These are phyloP conservation scores for Umbelopsis sp. DNA, from an alignment of 192 early-diverging fungal species.

Conservation along the genomic window DNA sequence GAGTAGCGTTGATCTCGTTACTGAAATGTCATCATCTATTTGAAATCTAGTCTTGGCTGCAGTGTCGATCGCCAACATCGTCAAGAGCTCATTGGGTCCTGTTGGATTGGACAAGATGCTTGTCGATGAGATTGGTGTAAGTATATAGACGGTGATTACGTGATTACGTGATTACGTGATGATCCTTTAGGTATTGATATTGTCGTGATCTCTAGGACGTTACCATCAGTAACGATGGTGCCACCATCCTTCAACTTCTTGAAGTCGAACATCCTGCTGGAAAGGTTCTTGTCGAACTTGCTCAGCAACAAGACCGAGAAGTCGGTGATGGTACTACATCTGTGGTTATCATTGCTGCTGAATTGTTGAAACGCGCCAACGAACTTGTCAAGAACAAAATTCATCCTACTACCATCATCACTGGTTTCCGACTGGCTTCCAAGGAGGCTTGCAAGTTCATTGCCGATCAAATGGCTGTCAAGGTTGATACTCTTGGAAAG, in stretches of 20 bases:
- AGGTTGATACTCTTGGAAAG: constrained; percentile 91
- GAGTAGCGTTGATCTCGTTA: constrained; percentile 15
- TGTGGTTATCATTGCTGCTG: constrained; percentile 98
- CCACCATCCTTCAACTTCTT: constrained; percentile 94
- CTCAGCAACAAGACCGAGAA: constrained; percentile 99
- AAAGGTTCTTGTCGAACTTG: constrained; percentile 95
- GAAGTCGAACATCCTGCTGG: constrained; percentile 99
- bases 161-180: too few species aligned
- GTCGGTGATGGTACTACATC: constrained; percentile 99
- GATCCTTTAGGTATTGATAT: neutral
- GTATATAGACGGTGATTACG: constrained; percentile 22
- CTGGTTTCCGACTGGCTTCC: constrained; percentile 94
- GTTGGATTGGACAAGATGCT: constrained; percentile 99
- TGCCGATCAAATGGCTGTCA: constrained; percentile 93
- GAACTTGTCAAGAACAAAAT: constrained; percentile 99
- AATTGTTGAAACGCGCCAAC: constrained; percentile 93
- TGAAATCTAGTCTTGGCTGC: constrained; percentile 85
- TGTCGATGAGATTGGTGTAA: constrained; percentile 98
- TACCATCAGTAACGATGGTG: constrained; percentile 99
- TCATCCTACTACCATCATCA: constrained; percentile 98
- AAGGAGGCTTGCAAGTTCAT: constrained; percentile 99
- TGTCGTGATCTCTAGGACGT: constrained; percentile 72
- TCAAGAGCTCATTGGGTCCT: constrained; percentile 97
- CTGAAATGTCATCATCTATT: constrained; percentile 11
- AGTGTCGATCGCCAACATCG: constrained; percentile 95